phyloP scores from a whole-genome alignment of 805 yeast genomes.

The Zygosaccharomyces kombuchaensis region DNA sequence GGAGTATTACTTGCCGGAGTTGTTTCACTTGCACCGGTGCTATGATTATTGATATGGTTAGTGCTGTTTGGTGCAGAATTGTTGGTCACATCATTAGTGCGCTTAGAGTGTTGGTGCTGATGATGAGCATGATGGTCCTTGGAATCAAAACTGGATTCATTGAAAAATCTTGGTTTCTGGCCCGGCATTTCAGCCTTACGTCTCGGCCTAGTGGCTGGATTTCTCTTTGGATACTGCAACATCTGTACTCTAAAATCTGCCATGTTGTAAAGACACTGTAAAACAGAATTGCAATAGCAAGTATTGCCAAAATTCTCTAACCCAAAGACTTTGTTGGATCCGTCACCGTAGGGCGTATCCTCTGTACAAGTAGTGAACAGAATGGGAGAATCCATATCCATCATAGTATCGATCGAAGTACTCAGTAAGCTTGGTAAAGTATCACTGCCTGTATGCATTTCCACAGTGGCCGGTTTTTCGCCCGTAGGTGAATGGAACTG shows the following conservation, averaged over 20 bases:
- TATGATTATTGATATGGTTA: background rate
- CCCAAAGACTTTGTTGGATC: conserved; percentile 66
- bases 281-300: conserved; percentile 88
- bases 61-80: background rate
- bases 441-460: conserved; percentile 9
- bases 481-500: conserved; percentile 4
- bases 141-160: conserved; percentile 28
- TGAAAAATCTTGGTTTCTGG: conserved; percentile 32
- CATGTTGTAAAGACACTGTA: conserved; percentile 82
- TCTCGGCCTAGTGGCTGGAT: conserved; percentile 29
- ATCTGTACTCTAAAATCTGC: conserved; percentile 59
- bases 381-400: conserved; percentile 10
- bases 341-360: conserved; percentile 56
- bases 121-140: conserved; percentile 10
- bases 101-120: conserved; percentile 2
- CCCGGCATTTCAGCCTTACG: conserved; percentile 43
- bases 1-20: conserved; percentile 2
- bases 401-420: conserved; percentile 11
- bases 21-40: background rate
- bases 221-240: conserved; percentile 44
- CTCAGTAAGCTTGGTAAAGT: conserved; percentile 11
- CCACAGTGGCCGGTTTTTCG: conserved; percentile 2
- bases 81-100: conserved; percentile 1
- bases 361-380: conserved; percentile 11
- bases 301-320: conserved; percentile 87